Evolutionary conservation across 2,329 filamentous ascomycete genomes (phyloP).

Genomic region (Curvularia hawaiiensis): DNA sequence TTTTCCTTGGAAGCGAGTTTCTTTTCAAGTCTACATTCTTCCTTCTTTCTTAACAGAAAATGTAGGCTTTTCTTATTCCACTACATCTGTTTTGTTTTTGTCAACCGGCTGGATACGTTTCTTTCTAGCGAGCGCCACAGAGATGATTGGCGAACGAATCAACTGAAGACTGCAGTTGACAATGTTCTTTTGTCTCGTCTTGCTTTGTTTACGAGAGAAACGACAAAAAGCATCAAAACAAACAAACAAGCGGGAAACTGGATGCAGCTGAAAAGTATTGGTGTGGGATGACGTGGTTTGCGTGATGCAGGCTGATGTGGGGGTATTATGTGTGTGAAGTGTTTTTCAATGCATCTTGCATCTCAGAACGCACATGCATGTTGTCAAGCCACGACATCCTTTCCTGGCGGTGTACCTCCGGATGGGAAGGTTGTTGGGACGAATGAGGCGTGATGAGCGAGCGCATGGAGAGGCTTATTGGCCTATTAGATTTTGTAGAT

Average conservation of each 20-base stretch:
- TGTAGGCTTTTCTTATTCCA: neutral
- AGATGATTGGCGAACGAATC: neutral
- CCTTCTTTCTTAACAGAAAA: neutral
- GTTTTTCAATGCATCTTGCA: conserved; percentile 1
- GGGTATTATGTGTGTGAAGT: neutral
- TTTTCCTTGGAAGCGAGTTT: neutral
- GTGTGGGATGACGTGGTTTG: conserved; percentile 6
- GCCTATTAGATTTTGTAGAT: neutral
- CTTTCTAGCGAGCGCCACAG: neutral
- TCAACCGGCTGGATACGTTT: neutral
- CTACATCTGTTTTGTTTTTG: neutral
- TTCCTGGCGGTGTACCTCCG: neutral
- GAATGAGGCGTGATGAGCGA: neutral
- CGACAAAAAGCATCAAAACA: neutral
- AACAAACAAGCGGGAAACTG: neutral
- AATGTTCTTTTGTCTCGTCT: neutral
- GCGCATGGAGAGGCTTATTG: neutral
- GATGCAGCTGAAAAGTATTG: neutral
- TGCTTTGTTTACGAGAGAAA: neutral
- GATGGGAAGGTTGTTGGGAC: neutral
- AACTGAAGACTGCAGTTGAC: neutral
- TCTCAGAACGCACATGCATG: neutral
- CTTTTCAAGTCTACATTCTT: neutral
- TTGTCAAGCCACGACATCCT: conserved; percentile 3
- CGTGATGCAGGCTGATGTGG: conserved; percentile 1